Conservation (phyloP, 2,329 filamentous ascomycete genomes). For the Amauroascus niger region DNA sequence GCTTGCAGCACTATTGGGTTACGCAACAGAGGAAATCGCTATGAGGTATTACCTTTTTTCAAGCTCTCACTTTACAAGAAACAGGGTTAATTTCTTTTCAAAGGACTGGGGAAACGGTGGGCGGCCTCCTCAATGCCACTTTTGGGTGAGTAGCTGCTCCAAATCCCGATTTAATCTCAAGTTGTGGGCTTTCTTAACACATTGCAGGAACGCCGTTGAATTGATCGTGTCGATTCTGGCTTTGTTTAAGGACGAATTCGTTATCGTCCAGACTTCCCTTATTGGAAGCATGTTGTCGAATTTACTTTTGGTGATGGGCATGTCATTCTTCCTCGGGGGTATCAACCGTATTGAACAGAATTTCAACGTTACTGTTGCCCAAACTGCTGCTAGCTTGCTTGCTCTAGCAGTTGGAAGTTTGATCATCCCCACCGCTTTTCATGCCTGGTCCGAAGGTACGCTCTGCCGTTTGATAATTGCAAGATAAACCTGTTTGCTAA, state of each 20-base stretch:
- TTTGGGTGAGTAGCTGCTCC: constrained; percentile 53
- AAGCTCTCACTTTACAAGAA: too few species aligned
- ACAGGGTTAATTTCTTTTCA: not conserved
- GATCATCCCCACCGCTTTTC: constrained; percentile 84
- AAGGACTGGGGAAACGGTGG: constrained; percentile 68
- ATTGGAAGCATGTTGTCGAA: constrained; percentile 90
- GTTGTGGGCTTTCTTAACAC: not conserved
- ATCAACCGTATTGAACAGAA: constrained; percentile 68
- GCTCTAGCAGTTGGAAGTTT: constrained; percentile 69
- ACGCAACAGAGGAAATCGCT: constrained; percentile 83
- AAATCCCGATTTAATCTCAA: not conserved
- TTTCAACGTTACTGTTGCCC: constrained; percentile 87
- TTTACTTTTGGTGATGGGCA: constrained; percentile 75
- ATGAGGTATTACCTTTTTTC: constrained; percentile 15
- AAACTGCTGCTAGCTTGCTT: constrained; percentile 74
- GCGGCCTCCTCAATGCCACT: constrained; percentile 78
- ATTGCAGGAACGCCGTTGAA: constrained; percentile 65
- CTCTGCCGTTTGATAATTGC: constrained; percentile 1
- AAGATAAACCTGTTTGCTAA: not conserved
- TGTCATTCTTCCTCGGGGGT: constrained; percentile 85
- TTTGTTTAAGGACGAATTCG: constrained; percentile 59
- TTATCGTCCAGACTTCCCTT: constrained; percentile 85
- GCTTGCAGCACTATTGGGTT: constrained; percentile 74
- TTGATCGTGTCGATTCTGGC: constrained; percentile 83
- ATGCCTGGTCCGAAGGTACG: constrained; percentile 43